Base-by-base conservation (phyloP, 2,329 filamentous ascomycete genomes). In the Aphanocladium album region DNA sequence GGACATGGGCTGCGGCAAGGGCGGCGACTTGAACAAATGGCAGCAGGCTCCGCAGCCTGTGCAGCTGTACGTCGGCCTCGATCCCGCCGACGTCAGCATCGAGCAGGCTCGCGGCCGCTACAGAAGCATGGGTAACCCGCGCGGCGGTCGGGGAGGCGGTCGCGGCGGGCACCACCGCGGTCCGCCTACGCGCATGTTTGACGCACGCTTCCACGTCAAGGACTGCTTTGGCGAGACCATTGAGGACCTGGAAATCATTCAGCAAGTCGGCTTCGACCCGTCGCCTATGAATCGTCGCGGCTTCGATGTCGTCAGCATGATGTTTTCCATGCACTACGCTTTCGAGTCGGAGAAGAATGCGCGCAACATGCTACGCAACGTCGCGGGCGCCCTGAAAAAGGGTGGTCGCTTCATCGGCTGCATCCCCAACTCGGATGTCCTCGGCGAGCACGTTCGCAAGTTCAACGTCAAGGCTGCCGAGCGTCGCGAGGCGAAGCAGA, bases 301-400 rank as follows among this genome's bases (percentile, higher is more conserved):
- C 4, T 99, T 98, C 68, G 95, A 99, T 72, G 90, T 98, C 46
- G 93, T 99, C 64, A 92, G 89, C 71, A 96, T 96, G 85, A 99
- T 99, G 95, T 99, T 99, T 74, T 96, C 92, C 69, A 95, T 99
- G 87, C 95, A 99, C 77, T 99, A 99, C 73, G 93, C 95, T 6
- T 99, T 98, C 67, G 95, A 98, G 78, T 91, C 82, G 57, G 93
- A 99, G 73, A 84, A 86, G 52, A 96, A 96, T 74, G 91, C 93
- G 2, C 86, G 91, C 49, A 90, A 86, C 64, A 98, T 99, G 95
- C 82, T 99, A 60, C 85, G 87, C 69, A 99, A 99, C 70, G 93
- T 99, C 3, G 89, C 95, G 0, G 90, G 92, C 1, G 85, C 90
- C 2, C 76, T 99, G 69, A 96, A 93, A 74, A 97, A 98, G 72